Evolutionary conservation across 441 rosid genomes (phyloP).

Genomic region (Bruguiera hainesii): DNA sequence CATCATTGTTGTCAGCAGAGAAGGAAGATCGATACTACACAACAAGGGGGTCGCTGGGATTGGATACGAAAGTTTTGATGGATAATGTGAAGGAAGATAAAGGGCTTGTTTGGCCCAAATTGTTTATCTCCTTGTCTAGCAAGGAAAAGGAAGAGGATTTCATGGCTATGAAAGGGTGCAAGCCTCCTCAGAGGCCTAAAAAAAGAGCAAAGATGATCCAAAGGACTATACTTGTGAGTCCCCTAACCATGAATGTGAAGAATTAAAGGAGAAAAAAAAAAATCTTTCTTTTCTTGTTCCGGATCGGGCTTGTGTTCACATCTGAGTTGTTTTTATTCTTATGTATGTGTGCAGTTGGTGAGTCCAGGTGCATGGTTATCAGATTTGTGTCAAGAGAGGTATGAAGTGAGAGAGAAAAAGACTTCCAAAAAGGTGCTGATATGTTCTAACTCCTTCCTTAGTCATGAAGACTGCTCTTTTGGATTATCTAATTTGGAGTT

Average conservation of each 20-base stretch:
- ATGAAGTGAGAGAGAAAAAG: conserved; percentile 92
- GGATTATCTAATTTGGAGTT: too few species aligned
- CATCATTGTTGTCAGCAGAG: conserved; percentile 50
- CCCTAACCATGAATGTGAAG: neutral
- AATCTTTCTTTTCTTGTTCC: neutral
- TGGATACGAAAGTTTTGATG: conserved; percentile 54
- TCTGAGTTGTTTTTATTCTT: neutral
- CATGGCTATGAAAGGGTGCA: conserved; percentile 97
- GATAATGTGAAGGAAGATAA: conserved; percentile 56
- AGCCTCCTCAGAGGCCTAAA: conserved; percentile 84
- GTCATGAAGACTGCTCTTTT: neutral
- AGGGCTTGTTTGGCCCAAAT: conserved; percentile 65
- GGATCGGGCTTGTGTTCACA: neutral
- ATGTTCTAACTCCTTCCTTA: neutral
- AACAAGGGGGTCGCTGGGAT: conserved; percentile 70
- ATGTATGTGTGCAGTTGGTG: conserved; percentile 48
- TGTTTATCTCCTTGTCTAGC: conserved; percentile 64
- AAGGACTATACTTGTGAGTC: conserved; percentile 68
- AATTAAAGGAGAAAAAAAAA: too few species aligned
- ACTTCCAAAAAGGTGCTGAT: conserved; percentile 70
- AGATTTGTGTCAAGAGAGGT: conserved; percentile 77
- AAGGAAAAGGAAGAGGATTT: conserved; percentile 97
- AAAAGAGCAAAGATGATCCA: conserved; percentile 84
- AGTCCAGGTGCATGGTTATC: conserved; percentile 94
- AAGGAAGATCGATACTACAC: conserved; percentile 85